Evolutionary conservation across 2,329 filamentous ascomycete species (phyloP), one percentile per base, ranked within the genome.

Genomic region (Diplodia scrobiculata): DNA sequence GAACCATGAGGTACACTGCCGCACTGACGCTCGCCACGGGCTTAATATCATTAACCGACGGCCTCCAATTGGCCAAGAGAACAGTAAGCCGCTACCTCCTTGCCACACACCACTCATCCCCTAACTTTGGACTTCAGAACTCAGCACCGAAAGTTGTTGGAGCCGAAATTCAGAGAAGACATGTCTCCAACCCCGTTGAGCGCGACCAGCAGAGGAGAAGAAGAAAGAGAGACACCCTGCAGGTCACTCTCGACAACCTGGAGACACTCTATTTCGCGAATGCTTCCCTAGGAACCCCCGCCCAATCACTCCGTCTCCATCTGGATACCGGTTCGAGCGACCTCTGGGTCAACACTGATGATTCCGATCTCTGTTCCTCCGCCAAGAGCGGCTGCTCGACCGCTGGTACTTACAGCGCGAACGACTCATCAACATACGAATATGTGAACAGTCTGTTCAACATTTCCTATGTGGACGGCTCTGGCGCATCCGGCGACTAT

Each of bases 401-500:
- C 19, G 84, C 86, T 0, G 91, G 91, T 14, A 87, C 87, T 1
- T 96, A 92, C 76, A 76, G 79, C 51, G 84, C 90, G 48, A 89
- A 90, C 74, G 77, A 82, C 0, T 96, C 92, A 0, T 91, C 90
- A 1, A 91, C 91, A 1, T 94, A 93, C 77, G 73, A 83, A 38
- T 92, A 88, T 73, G 77, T 96, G 65, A 88, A 87, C 69, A 87
- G 85, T 73, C 83, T 87, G 68, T 97, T 97, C 81, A 93, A 94
- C 79, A 96, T 97, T 69, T 87, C 88, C 1, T 97, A 97, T 70
- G 89, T 90, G 48, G 92, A 97, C 77, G 91, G 91, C 53, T 90
- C 90, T 0, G 87, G 87, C 5, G 90, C 92, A 0, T 76, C 80
- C 1, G 92, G 93, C 38, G 90, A 95, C 77, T 97, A 96, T 75